A percentile compares a stretch with the other conserved stretches of the same genome.
phyloP scores from a whole-genome alignment of 1,139 yeast genomes.

The Meyerozyma elateridarum region DNA sequence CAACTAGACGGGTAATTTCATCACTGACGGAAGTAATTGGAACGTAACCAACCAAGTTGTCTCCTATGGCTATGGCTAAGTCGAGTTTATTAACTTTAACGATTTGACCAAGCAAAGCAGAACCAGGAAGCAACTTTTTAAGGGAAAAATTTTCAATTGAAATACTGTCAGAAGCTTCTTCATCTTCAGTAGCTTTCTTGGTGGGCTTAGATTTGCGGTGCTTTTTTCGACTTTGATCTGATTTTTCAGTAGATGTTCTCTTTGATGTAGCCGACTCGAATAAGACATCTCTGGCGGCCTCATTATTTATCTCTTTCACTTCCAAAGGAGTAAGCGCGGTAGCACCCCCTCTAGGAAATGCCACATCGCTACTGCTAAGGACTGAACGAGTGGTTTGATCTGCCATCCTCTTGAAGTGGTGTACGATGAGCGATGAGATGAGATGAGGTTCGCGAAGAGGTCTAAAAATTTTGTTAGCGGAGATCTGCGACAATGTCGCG shows the following conservation, averaged over 20 bases:
- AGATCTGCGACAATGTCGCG: conserved; percentile 4
- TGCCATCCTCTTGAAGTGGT: background rate
- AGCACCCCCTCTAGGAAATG: conserved; percentile 96
- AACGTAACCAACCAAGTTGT: conserved; percentile 73
- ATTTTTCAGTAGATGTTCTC: conserved; percentile 22
- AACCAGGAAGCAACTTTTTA: conserved; percentile 63
- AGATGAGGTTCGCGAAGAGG: conserved; percentile 3
- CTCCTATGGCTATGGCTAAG: conserved; percentile 71
- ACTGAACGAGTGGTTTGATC: conserved; percentile 4
- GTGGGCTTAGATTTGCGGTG: conserved; percentile 9
- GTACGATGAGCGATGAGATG: conserved; percentile 1
- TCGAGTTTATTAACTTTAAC: conserved; percentile 57
- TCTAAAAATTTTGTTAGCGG: conserved; percentile 1
- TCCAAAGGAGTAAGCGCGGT: conserved; percentile 84
- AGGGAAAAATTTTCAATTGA: conserved; percentile 59
- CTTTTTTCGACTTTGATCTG: conserved; percentile 24
- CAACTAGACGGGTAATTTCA: conserved; percentile 54
- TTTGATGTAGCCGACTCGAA: conserved; percentile 48
- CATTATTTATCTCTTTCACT: conserved; percentile 87
- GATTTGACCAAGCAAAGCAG: conserved; percentile 74
- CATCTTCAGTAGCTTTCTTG: conserved; percentile 30
- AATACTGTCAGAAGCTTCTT: conserved; percentile 27
- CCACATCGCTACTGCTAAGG: conserved; percentile 50
- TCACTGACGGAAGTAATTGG: conserved; percentile 72
- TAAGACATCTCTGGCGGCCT: conserved; percentile 83